phyloP scores from a whole-genome alignment of 768 basidiomycete species.

The Grammothele lineata region DNA sequence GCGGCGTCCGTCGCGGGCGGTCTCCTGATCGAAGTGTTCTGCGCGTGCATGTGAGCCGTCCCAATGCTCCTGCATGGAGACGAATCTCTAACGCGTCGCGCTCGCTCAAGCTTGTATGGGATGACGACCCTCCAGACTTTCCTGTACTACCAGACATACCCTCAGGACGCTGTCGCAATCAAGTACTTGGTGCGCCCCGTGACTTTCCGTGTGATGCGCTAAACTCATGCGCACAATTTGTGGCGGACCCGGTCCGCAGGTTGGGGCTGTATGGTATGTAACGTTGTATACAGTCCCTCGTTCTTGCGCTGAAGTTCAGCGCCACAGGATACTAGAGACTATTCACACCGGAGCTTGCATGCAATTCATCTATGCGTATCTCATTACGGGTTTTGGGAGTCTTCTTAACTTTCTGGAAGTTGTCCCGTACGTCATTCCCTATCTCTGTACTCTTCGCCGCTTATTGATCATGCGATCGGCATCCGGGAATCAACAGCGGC shows the following conservation, averaged over 20 bases:
- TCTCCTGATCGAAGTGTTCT: conserved; percentile 10
- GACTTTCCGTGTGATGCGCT: neutral
- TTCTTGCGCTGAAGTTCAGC: too few relatives aligned
- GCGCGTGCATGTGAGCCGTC: conserved; percentile 15
- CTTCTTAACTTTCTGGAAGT: neutral
- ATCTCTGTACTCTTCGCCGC: too few relatives aligned
- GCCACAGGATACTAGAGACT: neutral
- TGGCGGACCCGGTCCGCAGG: too few relatives aligned
- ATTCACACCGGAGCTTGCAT: neutral
- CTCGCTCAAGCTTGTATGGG: conserved; percentile 9
- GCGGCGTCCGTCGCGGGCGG: conserved; percentile 10
- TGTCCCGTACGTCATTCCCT: neutral
- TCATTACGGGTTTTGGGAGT: neutral
- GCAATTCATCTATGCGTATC: conserved; percentile 1
- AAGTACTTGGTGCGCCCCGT: conserved; percentile 6
- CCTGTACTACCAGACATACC: conserved; percentile 12
- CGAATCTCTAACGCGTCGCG: too few relatives aligned
- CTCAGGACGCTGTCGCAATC: neutral
- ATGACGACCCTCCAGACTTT: conserved; percentile 14
- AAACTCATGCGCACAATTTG: too few relatives aligned
- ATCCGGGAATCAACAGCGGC: too few relatives aligned
- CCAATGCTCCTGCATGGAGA: too few relatives aligned
- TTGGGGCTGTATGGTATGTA: conserved; percentile 1
- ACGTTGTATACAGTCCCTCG: too few relatives aligned
- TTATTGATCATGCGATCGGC: too few relatives aligned